Base-by-base conservation (phyloP, 1,284 basidiomycete species). In the Abortiporus biennis region DNA sequence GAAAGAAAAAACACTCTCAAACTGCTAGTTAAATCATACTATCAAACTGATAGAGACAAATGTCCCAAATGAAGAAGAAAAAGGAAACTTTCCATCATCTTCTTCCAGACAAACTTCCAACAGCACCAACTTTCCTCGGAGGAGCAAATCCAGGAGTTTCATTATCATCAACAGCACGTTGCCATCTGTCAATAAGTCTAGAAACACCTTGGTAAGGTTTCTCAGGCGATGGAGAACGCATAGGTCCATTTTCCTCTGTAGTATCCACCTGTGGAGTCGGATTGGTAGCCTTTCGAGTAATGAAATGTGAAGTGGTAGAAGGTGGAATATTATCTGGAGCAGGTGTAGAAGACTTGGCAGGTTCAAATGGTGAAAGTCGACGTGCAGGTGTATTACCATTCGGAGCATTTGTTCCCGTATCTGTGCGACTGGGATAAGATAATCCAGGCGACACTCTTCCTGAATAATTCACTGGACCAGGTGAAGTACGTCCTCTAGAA, bases 101-200 rank as follows among this genome's bases (percentile, higher is more conserved):
- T 43, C 42, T 29, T n/a, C 42, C 42, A 11, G 42, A 43, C 42
- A 43, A 43, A 38, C 42, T 43, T 16, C 42, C 42, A n/a, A 11
- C 36, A 38, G 36, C 38, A 13, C 42, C 42, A n/a, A 11, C 36
- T 16, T 29, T 42, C 41, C 23, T 42, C 32, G 35, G 12, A 15
- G 13, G 5, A 22, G 32, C 21, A 8, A 21, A 25, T 27, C 42
- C 75, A 15, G 67, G 64, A n/a, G n/a, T n/a, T n/a, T n/a, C n/a
- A n/a, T n/a, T n/a, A 51, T 80, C 81, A n/a, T 72, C 78, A 25
- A 80, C 76, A 63, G 84, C 88, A 47, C 74, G 76, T 61, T 90
- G 84, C 87, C 86, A 90, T 55, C 88, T 76, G 55, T 87, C 82
- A 50, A 90, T 90, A 32, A 90, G 69, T 61, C 72, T 83, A 27